Percentiles rank a stretch among this genome's conserved stretches.
These are phyloP conservation scores for Phoenix roebelenii DNA, from an alignment of 176 grass and related monocot species.

Conservation along the genomic window DNA sequence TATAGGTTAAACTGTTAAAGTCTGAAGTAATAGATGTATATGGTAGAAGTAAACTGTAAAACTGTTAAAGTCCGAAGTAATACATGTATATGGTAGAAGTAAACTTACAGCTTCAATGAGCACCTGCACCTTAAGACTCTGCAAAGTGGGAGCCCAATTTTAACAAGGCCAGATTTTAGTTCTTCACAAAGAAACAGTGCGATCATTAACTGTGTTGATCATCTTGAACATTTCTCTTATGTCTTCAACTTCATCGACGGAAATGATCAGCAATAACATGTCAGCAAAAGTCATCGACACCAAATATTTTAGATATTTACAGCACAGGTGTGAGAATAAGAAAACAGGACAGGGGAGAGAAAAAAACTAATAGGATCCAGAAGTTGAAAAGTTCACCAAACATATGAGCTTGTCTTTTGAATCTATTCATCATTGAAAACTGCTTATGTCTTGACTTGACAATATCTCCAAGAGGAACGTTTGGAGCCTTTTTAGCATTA, in stretches of 20 bases:
- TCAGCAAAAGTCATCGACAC: conserved; percentile 10
- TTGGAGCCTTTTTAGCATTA: conserved; percentile 97
- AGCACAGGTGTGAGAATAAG: conserved; percentile 1
- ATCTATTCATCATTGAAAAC: conserved; percentile 98
- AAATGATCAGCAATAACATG: conserved; percentile 50
- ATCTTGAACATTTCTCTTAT: conserved; percentile 99
- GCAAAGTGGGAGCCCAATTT: conserved; percentile 89
- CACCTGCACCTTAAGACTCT: conserved; percentile 83
- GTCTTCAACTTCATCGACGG: conserved; percentile 87
- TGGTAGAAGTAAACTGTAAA: conserved; percentile 14
- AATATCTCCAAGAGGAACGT: conserved; percentile 96
- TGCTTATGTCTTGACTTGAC: conserved; percentile 92
- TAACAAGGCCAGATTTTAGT: conserved; percentile 64
- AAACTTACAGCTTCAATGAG: conserved; percentile 94
- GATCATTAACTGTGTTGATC: conserved; percentile 89
- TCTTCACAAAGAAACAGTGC: conserved; percentile 92
- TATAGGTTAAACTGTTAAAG: no score
- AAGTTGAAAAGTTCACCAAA: conserved; percentile 9
- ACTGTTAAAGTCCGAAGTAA: no score
- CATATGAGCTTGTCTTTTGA: conserved; percentile 90
- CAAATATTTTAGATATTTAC: conserved; percentile 10
- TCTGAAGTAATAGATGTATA: no score
- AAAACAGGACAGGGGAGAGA: no score
- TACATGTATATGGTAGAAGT: neutral
- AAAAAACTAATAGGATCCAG: no score